Base-by-base conservation (phyloP, 2,329 filamentous ascomycete genomes). In the Sporothrix brunneoviolacea region DNA sequence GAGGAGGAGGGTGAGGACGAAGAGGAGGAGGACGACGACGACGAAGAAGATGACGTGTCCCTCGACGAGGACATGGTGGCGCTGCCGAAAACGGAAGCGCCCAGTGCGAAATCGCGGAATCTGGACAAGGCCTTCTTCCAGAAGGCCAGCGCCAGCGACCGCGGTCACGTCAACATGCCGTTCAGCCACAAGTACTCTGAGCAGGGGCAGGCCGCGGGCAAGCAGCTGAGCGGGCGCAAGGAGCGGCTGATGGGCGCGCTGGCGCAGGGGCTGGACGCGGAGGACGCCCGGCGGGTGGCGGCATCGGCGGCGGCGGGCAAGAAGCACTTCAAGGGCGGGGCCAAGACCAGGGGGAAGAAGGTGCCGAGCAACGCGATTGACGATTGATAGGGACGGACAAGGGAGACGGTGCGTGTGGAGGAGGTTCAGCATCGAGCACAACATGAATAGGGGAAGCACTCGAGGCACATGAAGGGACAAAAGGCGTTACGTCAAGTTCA, bases 271-370 rank as follows among this genome's bases (percentile, higher is more conserved):
- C 66, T 97, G 32, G 90, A 96, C 61, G 84, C 87, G 1, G 84
- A 83, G 53, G 91, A 96, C 52, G 70, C 93, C 57, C 71, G 75
- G 66, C 61, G 77, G 52, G 73, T 74, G 52, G 73, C 44, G 52
- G 70, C 93, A 58, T 70, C 75, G 67, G 61, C 78, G 52, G 73
- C 74, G 50, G 73, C 73, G 46, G 79, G 83, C 51, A 98, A 98
- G 80, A 97, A 96, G 73, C 93, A 98, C 69, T 93, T 89, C 68
- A 95, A 95, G 71, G 84, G 80, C n/a, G 81, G 82, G 36, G 77
- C 80, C 55, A 58, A 55, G 39, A 66, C 64, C 53, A 84, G 76
- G 41, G 69, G 65, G 60, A 65, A 66, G 45, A 65, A 68, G 46
- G 32, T 30, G 38, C 49, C 53, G 2, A 28, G 30, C 15, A 54